Evolutionary conservation across 805 yeast genomes (phyloP).

Genomic region (Yarrowia yakushimensis): DNA sequence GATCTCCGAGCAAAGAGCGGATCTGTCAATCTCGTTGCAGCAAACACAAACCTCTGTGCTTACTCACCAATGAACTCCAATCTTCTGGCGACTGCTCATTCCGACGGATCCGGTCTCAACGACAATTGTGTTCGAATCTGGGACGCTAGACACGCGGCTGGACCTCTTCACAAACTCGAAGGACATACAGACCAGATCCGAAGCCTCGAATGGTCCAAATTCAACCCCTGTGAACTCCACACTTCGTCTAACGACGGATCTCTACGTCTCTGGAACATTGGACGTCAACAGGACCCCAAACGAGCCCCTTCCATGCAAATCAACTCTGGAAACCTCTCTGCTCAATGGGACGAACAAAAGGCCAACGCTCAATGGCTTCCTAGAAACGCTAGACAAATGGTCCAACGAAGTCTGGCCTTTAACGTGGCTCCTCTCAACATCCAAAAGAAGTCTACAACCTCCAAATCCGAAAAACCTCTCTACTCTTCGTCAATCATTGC

Average conservation of each 20-base stretch:
- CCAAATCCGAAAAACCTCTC: too few species aligned
- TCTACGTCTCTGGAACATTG: constrained; percentile 63
- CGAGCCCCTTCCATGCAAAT: not conserved
- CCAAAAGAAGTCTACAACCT: constrained; percentile 18
- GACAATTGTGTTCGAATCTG: constrained; percentile 56
- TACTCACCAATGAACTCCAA: constrained; percentile 65
- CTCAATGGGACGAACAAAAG: constrained; percentile 11
- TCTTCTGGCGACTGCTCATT: constrained; percentile 61
- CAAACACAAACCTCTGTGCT: constrained; percentile 41
- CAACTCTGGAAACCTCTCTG: constrained; percentile 1
- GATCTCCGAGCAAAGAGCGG: constrained; percentile 58
- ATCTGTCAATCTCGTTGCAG: constrained; percentile 46
- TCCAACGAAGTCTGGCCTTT: constrained; percentile 9
- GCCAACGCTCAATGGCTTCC: constrained; percentile 10
- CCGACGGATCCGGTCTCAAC: constrained; percentile 35
- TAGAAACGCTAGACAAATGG: not conserved
- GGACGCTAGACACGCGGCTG: constrained; percentile 61
- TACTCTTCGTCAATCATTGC: constrained; percentile 7
- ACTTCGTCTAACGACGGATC: constrained; percentile 64
- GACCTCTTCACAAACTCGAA: constrained; percentile 49
- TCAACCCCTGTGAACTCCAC: constrained; percentile 43
- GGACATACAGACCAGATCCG: constrained; percentile 58
- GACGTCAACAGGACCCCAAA: not conserved
- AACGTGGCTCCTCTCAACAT: constrained; percentile 18
- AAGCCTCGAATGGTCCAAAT: constrained; percentile 57